These are phyloP conservation scores for Juncus inflexus DNA, from an alignment of 176 grass and related monocot genomes.

Conservation along the genomic window DNA sequence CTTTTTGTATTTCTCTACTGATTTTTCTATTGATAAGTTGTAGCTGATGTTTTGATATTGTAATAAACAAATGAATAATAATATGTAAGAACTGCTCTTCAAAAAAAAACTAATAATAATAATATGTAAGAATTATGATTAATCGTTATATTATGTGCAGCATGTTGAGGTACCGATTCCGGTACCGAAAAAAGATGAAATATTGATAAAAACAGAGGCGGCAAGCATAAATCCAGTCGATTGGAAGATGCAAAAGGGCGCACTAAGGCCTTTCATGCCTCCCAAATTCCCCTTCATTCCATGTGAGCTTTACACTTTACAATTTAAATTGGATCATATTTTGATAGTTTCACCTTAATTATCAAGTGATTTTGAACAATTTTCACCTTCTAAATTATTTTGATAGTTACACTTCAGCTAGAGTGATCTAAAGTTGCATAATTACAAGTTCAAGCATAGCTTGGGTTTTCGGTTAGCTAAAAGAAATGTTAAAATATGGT, in stretches of 20 bases:
- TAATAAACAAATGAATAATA: too few species aligned
- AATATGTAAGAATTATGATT: not conserved
- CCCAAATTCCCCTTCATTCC: conserved; percentile 49
- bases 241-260: conserved; percentile 73
- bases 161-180: conserved; percentile 60
- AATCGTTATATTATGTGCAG: conserved; percentile 15
- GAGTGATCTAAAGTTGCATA: too few species aligned
- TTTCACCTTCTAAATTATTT: too few species aligned
- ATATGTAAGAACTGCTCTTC: too few species aligned
- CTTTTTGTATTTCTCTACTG: too few species aligned
- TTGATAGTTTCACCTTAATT: not conserved
- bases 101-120: too few species aligned
- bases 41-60: not conserved
- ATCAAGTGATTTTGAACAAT: too few species aligned
- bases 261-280: conserved; percentile 52
- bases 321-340: not conserved
- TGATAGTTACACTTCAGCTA: too few species aligned
- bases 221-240: conserved; percentile 64
- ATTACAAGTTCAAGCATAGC: too few species aligned
- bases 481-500: too few species aligned
- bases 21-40: not conserved
- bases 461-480: too few species aligned
- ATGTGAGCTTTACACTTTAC: conserved; percentile 22
- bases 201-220: conserved; percentile 63
- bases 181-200: conserved; percentile 43